Conservation (phyloP, 805 yeast genomes). For the Starmerella kuoi region DNA sequence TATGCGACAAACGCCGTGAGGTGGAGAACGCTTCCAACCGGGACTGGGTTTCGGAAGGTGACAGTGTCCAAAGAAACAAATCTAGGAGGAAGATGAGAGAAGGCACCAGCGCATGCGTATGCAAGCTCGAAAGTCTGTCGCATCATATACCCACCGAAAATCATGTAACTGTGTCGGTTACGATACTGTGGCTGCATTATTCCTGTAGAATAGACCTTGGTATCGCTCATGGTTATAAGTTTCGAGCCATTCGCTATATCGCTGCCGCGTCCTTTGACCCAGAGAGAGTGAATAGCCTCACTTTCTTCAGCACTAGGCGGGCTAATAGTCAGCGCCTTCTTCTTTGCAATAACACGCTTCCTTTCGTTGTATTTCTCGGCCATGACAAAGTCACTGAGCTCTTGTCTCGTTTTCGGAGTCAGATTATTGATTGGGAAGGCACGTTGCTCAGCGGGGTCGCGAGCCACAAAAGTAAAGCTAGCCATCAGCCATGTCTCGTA, state of each 20-base stretch:
- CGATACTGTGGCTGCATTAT: constrained; percentile 96
- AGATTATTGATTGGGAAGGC: constrained; percentile 76
- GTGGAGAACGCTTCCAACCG: constrained; percentile 81
- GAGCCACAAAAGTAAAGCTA: constrained; percentile 87
- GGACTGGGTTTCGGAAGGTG: constrained; percentile 87
- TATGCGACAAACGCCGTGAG: constrained; percentile 75
- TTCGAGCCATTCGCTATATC: constrained; percentile 34
- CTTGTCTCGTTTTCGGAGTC: constrained; percentile 59
- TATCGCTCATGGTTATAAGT: constrained; percentile 56
- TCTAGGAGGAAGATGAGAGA: constrained; percentile 73
- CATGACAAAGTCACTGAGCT: constrained; percentile 72
- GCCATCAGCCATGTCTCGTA: constrained; percentile 74
- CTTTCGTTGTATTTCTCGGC: constrained; percentile 85
- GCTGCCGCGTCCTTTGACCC: constrained; percentile 29
- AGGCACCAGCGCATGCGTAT: constrained; percentile 83
- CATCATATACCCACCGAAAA: constrained; percentile 87
- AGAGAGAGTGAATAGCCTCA: constrained; percentile 61
- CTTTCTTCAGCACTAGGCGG: constrained; percentile 66
- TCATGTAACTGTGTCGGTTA: constrained; percentile 87
- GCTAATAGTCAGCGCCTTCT: constrained; percentile 50
- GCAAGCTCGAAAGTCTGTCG: constrained; percentile 91
- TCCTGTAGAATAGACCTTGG: constrained; percentile 59
- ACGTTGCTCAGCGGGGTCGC: constrained; percentile 85
- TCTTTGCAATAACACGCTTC: constrained; percentile 65
- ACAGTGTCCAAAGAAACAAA: constrained; percentile 84